These are phyloP conservation scores for Canavalia gladiata DNA, from an alignment of 306 rosid genomes.

Conservation along the genomic window DNA sequence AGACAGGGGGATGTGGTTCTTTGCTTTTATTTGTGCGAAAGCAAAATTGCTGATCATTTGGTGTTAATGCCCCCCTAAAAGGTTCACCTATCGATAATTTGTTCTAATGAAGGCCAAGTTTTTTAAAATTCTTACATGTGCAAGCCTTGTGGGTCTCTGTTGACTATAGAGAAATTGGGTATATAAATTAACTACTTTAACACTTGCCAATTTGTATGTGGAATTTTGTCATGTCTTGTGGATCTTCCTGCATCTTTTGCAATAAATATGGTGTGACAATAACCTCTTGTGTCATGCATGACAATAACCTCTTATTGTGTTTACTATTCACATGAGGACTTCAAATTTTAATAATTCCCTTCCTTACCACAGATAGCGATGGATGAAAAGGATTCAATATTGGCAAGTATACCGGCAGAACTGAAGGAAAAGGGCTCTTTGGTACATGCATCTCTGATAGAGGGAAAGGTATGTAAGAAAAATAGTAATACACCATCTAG, in stretches of 20 bases:
- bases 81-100: background rate
- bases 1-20: background rate
- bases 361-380: slow-evolving; percentile 66
- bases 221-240: background rate
- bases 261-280: slow-evolving; percentile 14
- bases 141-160: background rate
- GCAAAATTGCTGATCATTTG: slow-evolving; percentile 4
- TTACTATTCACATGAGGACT: background rate
- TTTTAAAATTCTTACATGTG: background rate
- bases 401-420: slow-evolving; percentile 75
- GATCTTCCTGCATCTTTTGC: slow-evolving; percentile 35
- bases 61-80: slow-evolving; percentile 15
- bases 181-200: slow-evolving; percentile 18
- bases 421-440: slow-evolving; percentile 77
- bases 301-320: background rate
- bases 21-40: slow-evolving; percentile 11
- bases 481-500: background rate
- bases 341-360: slow-evolving; percentile 31
- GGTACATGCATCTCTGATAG: slow-evolving; percentile 69
- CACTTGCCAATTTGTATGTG: slow-evolving; percentile 1
- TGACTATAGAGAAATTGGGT: slow-evolving; percentile 15
- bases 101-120: slow-evolving; percentile 6
- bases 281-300: background rate
- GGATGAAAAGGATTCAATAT: slow-evolving; percentile 81
- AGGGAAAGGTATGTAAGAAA: slow-evolving; percentile 75